Evolutionary conservation across 2,329 filamentous ascomycete species (phyloP).

Genomic region (Macrophomina pseudophaseolina): DNA sequence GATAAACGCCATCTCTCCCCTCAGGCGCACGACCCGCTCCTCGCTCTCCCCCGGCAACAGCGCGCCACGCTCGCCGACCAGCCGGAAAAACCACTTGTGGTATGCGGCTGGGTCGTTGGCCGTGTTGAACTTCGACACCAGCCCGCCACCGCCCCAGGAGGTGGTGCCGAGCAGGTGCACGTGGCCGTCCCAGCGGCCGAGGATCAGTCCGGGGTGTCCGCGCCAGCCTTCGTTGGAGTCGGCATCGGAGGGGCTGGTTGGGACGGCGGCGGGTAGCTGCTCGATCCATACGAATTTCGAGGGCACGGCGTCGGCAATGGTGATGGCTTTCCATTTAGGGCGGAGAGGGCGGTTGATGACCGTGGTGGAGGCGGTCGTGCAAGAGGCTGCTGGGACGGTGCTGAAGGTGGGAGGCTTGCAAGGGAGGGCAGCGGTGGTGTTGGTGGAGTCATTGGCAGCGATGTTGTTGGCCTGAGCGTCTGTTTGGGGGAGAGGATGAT

Average conservation of each 20-base stretch:
- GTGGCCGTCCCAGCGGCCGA: not conserved
- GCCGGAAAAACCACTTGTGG: not conserved
- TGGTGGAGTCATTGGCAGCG: no score
- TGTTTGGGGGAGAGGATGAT: no score
- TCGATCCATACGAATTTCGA: not conserved
- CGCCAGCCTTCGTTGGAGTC: conserved; percentile 5
- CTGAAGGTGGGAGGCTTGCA: not conserved
- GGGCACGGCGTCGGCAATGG: not conserved
- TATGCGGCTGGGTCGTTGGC: not conserved
- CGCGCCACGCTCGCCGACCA: not conserved
- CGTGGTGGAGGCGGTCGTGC: not conserved
- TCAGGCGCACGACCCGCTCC: not conserved
- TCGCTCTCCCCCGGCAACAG: not conserved
- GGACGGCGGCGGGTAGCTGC: not conserved
- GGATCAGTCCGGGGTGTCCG: conserved; percentile 1
- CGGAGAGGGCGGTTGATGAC: not conserved
- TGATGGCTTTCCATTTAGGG: not conserved
- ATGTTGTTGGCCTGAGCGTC: no score
- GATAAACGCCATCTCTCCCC: not conserved
- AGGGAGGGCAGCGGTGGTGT: no score
- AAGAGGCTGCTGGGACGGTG: not conserved
- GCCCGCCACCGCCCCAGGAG: not conserved
- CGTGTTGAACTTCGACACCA: not conserved
- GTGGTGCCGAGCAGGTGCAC: not conserved
- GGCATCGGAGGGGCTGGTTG: not conserved